phyloP scores from a whole-genome alignment of 148 eudicot species.

The Arctostaphylos glauca region DNA sequence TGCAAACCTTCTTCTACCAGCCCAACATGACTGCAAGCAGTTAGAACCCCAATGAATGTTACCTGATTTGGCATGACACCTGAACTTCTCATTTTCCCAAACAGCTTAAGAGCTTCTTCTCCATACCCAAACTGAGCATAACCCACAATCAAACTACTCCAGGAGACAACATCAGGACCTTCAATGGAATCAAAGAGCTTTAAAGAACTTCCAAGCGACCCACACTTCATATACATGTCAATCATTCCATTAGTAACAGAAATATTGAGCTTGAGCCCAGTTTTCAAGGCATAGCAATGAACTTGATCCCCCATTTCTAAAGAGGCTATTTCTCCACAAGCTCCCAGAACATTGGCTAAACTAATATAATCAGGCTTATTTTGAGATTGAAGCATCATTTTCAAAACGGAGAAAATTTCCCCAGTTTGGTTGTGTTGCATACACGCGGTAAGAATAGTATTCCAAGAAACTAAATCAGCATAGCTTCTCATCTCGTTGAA shows the following conservation, averaged over 20 bases:
- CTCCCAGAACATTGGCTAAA: constrained; percentile 25
- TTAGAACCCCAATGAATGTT: constrained; percentile 38
- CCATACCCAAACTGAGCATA: constrained; percentile 44
- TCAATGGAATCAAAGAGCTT: constrained; percentile 35
- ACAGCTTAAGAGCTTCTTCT: constrained; percentile 39
- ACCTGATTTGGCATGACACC: constrained; percentile 36
- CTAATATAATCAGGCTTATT: constrained; percentile 32
- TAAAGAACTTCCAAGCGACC: constrained; percentile 28
- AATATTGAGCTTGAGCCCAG: constrained; percentile 23
- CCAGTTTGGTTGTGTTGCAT: constrained; percentile 26
- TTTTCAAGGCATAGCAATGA: constrained; percentile 26
- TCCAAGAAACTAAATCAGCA: constrained; percentile 45
- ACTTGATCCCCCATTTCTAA: constrained; percentile 39
- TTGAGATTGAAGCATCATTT: constrained; percentile 28
- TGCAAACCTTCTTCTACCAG: constrained; percentile 39
- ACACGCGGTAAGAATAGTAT: constrained; percentile 33
- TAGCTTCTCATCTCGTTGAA: constrained; percentile 27
- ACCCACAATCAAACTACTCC: constrained; percentile 47
- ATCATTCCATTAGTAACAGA: constrained; percentile 34
- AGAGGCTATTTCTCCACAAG: constrained; percentile 40
- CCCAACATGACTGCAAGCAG: constrained; percentile 48
- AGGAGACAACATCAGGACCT: constrained; percentile 36
- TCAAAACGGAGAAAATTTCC: constrained; percentile 33
- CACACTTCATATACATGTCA: constrained; percentile 44
- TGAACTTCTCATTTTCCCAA: constrained; percentile 28